A percentile compares a stretch with the other conserved stretches of the same genome.
Conservation (phyloP, 83 land plant species). For the Picea mariana region DNA sequence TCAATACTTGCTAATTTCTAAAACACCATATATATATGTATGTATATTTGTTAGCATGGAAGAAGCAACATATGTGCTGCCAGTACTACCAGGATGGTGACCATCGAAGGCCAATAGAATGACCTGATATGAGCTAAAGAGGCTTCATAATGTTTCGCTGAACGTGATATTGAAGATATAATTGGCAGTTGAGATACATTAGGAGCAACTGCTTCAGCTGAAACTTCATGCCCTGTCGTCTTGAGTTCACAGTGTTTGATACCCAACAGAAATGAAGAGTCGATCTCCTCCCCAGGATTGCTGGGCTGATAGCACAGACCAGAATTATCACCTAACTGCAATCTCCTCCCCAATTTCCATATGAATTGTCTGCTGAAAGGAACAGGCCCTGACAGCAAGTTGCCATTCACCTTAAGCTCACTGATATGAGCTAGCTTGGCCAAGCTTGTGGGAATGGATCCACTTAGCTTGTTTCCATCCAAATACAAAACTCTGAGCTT, state of each 20-base stretch:
- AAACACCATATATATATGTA: too few species aligned
- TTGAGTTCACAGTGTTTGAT: conserved; percentile 13
- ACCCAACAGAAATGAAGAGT: conserved; percentile 12
- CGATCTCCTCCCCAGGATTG: conserved; percentile 19
- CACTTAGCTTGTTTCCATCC: conserved; percentile 63
- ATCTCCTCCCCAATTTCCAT: conserved; percentile 70
- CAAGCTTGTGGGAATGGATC: conserved; percentile 58
- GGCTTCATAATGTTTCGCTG: background rate
- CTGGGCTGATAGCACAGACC: conserved; percentile 57
- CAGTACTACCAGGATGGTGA: background rate
- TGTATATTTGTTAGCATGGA: background rate
- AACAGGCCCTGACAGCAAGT: conserved; percentile 57
- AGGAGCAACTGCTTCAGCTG: conserved; percentile 3
- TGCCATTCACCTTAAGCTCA: conserved; percentile 64
- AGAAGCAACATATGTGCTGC: background rate
- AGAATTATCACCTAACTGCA: conserved; percentile 55
- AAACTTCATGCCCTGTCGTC: background rate
- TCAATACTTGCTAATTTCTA: background rate
- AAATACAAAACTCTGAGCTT: conserved; percentile 60
- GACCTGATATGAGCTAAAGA: conserved; percentile 7
- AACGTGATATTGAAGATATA: background rate
- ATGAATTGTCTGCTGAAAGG: conserved; percentile 57
- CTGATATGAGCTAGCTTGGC: conserved; percentile 34
- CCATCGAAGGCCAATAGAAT: conserved; percentile 1
- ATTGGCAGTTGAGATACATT: conserved; percentile 3